Evolutionary conservation across 2,329 filamentous ascomycete genomes (phyloP), one percentile per base, ranked within the genome.

Genomic region (Diaporthe sp.): DNA sequence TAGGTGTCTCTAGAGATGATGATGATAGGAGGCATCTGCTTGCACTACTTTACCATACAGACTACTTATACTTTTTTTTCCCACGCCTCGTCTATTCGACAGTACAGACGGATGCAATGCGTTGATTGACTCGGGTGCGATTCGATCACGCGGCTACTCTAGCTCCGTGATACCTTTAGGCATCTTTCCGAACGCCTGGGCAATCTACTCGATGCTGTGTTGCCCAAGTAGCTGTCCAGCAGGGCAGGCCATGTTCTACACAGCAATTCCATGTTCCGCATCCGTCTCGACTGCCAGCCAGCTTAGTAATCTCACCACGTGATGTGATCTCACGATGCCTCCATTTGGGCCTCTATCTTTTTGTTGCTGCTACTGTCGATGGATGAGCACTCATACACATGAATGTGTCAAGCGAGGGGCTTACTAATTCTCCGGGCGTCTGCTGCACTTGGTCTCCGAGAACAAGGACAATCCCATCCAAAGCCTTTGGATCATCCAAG

Each of bases 201-300:
- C 70, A 63, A 42, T 71, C 47, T 71, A 35, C 58, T 71, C 70
- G 25, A 71, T 55, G 70, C 58, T 63, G 70, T 71, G 70, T 55
- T 39, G 56, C 70, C 56, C 56, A 39, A 65, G 4, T 66, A 53
- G 47, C 32, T 68, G 32, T n/a, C 19, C 42, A 35, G 42, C 22
- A 65, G 61, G 61, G 42, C 61, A 66, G 61, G 12, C 22, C 27
- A 50, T 65, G 61, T 44, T 50, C 50, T 65, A 65, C 59, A 65
- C 59, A 35, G 42, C 42, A 66, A 1, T 19, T 65, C 61, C 61
- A 30, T 66, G 42, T 51, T 19, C 61, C 32, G 63, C 47, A 27
- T 8, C 12, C 35, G 63, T 30, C 63, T 53, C 47, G 32, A 27
- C 32, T n/a, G 44, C 22, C 39, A 6, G n/a, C 63, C n/a, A 53